Evolutionary conservation across 345 rosid genomes (phyloP), one percentile per base, ranked within the genome.

Genomic region (Hypericum perforatum): DNA sequence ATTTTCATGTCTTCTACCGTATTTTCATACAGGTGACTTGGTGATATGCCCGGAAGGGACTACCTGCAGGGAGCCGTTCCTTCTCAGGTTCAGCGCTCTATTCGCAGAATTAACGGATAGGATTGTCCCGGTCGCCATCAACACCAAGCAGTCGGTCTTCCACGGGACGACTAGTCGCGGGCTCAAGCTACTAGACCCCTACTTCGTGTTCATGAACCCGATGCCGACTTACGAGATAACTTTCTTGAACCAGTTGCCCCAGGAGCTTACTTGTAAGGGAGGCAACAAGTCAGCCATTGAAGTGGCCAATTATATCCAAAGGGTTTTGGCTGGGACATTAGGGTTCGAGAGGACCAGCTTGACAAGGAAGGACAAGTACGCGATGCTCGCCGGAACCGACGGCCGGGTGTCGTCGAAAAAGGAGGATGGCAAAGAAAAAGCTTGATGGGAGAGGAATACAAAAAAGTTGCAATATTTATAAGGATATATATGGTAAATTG

Each of bases 11-110:
- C 32, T 22, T 22, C 1, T 22, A 22, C 32, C 4, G 32, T 22
- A 22, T 22, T 22, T 22, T 22, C 32, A 22, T 22, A 22, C 32
- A 22, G 32, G 98, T 0, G 98, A 92, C 58, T 56, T 92, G 53
- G 94, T 89, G 44, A 80, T 92, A 3, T 92, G 98, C 64, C 96
- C 97, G 0, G 98, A 92, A 54, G 98, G 98, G 16, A 92, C 98
- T 2, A 92, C 98, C 0, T 88, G 98, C 15, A 74, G 98, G 0
- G 97, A 92, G 54, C 94, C 98, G 6, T 92, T 85, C 63, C 77
- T 92, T 2, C 61, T 92, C 16, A 63, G 98, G 58, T 92, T 92
- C 63, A 92, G 97, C 46, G 95, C 98, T 0, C 78, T 88, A 10
- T 88, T 92, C 13, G 97, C 98, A 0, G 97, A 92, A 52, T 78